These are phyloP conservation scores for Hypomontagnella submonticulosa DNA, from an alignment of 495 filamentous ascomycete genomes.

Conservation along the genomic window DNA sequence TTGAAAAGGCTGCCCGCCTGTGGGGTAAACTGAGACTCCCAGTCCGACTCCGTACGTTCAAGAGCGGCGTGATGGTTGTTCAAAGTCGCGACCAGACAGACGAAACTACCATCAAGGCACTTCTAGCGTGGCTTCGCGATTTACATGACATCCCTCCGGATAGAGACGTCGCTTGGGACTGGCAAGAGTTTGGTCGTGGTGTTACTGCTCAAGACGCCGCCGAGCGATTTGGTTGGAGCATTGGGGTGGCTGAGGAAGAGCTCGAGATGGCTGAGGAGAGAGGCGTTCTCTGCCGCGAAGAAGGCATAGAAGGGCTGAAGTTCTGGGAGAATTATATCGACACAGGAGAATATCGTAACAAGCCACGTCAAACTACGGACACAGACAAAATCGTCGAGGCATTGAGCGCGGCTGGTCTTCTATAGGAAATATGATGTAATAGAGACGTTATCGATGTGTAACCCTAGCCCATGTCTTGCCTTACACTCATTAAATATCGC, in stretches of 20 bases:
- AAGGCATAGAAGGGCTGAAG: slow-evolving; percentile 80
- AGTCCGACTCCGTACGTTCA: slow-evolving; percentile 87
- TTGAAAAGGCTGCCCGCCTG: slow-evolving; percentile 85
- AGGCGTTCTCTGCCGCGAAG: slow-evolving; percentile 84
- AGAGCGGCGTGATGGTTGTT: slow-evolving; percentile 90
- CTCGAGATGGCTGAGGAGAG: slow-evolving; percentile 95
- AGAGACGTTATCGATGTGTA: slow-evolving; percentile 5
- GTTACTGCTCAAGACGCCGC: slow-evolving; percentile 91
- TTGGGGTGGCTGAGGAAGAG: slow-evolving; percentile 96
- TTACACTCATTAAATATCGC: slow-evolving; percentile 12
- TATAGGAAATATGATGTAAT: slow-evolving; percentile 45
- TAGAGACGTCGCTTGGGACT: slow-evolving; percentile 77
- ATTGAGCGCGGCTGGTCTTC: slow-evolving; percentile 50
- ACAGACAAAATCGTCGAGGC: slow-evolving; percentile 45
- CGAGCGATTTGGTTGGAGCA: slow-evolving; percentile 95
- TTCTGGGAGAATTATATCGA: slow-evolving; percentile 82
- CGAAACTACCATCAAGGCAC: slow-evolving; percentile 81
- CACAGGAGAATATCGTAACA: slow-evolving; percentile 50
- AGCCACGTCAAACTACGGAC: slow-evolving; percentile 24
- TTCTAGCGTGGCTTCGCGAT: slow-evolving; percentile 81
- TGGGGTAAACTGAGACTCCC: slow-evolving; percentile 92
- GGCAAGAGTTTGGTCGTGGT: slow-evolving; percentile 78
- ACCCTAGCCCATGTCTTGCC: background rate
- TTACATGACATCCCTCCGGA: slow-evolving; percentile 72
- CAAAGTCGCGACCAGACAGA: slow-evolving; percentile 90